These are phyloP conservation scores for Ichthyophonus hoferi DNA, from an alignment of 208 protist genomes.

Conservation along the genomic window DNA sequence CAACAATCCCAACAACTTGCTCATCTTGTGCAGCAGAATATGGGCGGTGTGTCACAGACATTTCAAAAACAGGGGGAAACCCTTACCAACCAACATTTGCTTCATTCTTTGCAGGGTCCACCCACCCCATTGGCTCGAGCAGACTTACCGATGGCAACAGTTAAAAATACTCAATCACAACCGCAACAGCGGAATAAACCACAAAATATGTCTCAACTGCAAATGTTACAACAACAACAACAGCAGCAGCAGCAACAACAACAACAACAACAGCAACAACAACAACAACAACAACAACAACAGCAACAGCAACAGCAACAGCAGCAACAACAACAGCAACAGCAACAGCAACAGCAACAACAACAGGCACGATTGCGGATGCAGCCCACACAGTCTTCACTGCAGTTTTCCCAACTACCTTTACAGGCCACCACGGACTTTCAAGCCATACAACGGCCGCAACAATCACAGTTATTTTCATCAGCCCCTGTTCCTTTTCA, in stretches of 20 bases:
- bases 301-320: not conserved
- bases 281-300: not conserved
- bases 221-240: not conserved
- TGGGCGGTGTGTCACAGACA: too few relatives aligned
- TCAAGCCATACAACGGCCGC: conserved; percentile 1
- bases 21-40: too few relatives aligned
- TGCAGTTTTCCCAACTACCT: not conserved
- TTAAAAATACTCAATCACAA: not conserved
- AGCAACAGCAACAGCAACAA: not conserved
- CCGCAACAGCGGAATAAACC: not conserved
- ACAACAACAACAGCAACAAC: not conserved
- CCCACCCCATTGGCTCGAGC: not conserved
- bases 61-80: too few relatives aligned
- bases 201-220: not conserved
- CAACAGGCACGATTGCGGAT: not conserved
- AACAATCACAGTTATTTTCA: conserved; percentile 3
- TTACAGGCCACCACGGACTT: too few relatives aligned
- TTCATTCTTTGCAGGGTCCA: too few relatives aligned
- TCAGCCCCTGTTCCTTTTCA: too few relatives aligned
- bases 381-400: not conserved
- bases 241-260: not conserved
- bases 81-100: too few relatives aligned
- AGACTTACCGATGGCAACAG: not conserved
- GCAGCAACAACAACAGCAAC: conserved; percentile 1
- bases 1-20: too few relatives aligned